Evolutionary conservation across 352 stramenopile genomes (phyloP), one percentile per base, ranked within the genome.

Genomic region (Peronospora belbahrii): DNA sequence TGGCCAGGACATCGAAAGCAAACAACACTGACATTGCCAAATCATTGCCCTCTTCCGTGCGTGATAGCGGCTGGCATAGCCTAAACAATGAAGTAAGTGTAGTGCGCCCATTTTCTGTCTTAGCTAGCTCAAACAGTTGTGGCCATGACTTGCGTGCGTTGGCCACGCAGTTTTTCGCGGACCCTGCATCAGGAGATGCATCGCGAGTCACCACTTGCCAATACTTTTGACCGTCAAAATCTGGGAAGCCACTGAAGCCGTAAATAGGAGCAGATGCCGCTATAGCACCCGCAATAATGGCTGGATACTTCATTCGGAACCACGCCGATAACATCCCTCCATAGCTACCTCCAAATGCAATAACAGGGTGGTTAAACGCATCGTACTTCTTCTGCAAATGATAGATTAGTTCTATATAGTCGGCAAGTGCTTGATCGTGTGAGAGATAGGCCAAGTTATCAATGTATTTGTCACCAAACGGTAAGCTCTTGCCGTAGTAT

Each of bases 221-320:
- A 55, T 89, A 94, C n/a, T 82, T 73, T 18, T 88, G 60, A 5
- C 75, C 76, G 13, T 78, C 53, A 48, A 82, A 88, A 11, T 61
- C 41, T 11, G 67, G 42, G 38, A 73, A 89, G n/a, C 69, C 78
- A 6, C 58, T 59, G 46, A 97, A 97, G 33, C 75, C 85, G 13
- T 95, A 78, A 41, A 98, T 97, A 7, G 95, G 95, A 13, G 95
- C 95, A 5, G 86, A 97, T 1, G 80, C 89, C 0, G 95, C 90
- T 56, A 98, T 97, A 5, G 88, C 87, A 15, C 95, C 95, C 35
- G 81, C 72, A 6, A 97, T 70, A 6, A 96, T 71, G 37, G 78
- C 60, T 7, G 95, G 93, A 63, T 98, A 97, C 70, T 97, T 96
- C 60, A 97, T 93, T n/a, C 94, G 83, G 49, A 96, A 83, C 85